Conservation (phyloP, 1,139 yeast species). For the Magnusiomyces suaveolens region DNA sequence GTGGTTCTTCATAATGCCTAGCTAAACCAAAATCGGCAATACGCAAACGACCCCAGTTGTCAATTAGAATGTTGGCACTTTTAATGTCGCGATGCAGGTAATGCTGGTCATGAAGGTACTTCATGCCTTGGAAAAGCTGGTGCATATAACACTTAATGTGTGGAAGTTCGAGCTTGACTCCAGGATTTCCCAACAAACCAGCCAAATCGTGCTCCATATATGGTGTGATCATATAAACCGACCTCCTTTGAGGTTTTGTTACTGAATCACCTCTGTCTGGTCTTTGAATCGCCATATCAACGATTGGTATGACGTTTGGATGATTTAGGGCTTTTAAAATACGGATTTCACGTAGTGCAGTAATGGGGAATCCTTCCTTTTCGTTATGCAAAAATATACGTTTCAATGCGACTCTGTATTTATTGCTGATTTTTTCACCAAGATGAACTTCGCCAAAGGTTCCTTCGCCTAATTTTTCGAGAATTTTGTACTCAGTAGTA, state of each 20-base stretch:
- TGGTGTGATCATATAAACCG: constrained; percentile 80
- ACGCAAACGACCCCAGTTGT: constrained; percentile 64
- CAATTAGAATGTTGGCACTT: constrained; percentile 83
- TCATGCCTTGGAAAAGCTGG: constrained; percentile 71
- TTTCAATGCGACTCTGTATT: constrained; percentile 70
- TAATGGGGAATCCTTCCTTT: constrained; percentile 84
- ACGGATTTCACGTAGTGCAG: constrained; percentile 87
- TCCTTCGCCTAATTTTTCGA: constrained; percentile 80
- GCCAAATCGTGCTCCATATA: constrained; percentile 91
- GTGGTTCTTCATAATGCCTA: constrained; percentile 61
- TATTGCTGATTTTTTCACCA: constrained; percentile 45
- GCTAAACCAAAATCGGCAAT: constrained; percentile 95
- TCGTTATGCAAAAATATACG: constrained; percentile 73
- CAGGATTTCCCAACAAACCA: constrained; percentile 81
- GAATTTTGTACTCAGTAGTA: constrained; percentile 40
- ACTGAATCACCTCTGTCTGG: constrained; percentile 20
- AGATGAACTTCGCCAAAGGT: constrained; percentile 77
- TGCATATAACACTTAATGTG: constrained; percentile 78
- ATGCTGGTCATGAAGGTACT: constrained; percentile 59
- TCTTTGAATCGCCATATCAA: constrained; percentile 73
- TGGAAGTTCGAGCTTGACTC: constrained; percentile 47
- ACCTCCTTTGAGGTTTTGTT: constrained; percentile 25
- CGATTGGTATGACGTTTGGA: constrained; percentile 59
- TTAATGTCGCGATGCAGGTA: constrained; percentile 81
- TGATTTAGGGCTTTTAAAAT: constrained; percentile 67